Base-by-base conservation (phyloP, 192 early-diverging fungal genomes). In the Powellomyces hirtus region DNA sequence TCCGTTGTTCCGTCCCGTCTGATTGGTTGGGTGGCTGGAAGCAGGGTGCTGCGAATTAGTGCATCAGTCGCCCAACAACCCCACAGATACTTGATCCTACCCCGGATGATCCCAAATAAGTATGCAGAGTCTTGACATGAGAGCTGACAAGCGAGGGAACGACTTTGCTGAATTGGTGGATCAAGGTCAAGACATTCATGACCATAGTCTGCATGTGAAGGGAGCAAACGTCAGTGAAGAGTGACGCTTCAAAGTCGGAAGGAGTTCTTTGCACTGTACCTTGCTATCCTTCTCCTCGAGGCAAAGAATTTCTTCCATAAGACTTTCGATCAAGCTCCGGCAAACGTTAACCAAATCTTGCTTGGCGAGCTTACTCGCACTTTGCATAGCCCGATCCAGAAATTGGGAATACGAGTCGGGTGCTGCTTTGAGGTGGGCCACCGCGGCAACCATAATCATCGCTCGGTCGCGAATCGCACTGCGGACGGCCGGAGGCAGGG, bases 291-390 rank as follows among this genome's bases (percentile, higher is more conserved):
- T 34, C 58, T 92, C 90, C 30, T 94, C 89, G 0, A 88, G 75
- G 14, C 70, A 72, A 38, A 92, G 74, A 35, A 92, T 73, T 46
- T 81, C 80, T 31, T 94, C 92, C 71, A 91, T 81, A 0, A 93
- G 76, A 38, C 89, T 87, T 59, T 94, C 90, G 10, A 92, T 87
- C 35, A 92, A 78, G 59, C 80, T 84, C 30, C 81, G 79, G 24
- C 86, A 82, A 16, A 91, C 80, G 36, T 77, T 73, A 56, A 83
- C 38, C 18, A 89, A 76, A 52, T 78, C 74, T 13, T 46, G 36
- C 58, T 45, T 64, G 11, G 42, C 30, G 13, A 29, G 31, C 27
- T 63, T 72, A 27, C 31, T 31, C 38, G 52, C 53, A n/a, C 14
- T 35, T 22, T 18, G 13, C 13, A 18, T 38, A 27, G 34, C 14